Evolutionary conservation across 306 rosid genomes (phyloP), one percentile per base, ranked within the genome.

Genomic region (Malus orientalis): DNA sequence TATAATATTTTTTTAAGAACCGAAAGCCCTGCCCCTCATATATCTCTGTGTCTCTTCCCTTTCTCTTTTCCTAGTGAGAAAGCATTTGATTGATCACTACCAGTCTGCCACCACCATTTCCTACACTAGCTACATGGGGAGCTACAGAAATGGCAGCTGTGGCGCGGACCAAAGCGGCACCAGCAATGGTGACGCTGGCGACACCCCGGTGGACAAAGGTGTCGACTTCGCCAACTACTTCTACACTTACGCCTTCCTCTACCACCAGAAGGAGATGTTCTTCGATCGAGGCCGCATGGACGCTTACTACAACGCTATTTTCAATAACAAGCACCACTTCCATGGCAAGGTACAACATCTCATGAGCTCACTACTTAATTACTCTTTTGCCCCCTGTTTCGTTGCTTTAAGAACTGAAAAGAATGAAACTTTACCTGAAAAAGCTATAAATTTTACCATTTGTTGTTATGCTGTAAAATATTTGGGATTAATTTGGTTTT

Each of bases 211-310:
- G 61, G 91, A 90, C 83, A 92, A 92, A 81, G 97, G 74, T 73
- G 93, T 90, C 8, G 96, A 95, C 78, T 95, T 83, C 44, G 97
- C 99, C 0, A 70, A 92, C 13, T 95, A 95, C 84, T 95, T 95
- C 78, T 95, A 91, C 88, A 90, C 99, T 75, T 95, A 95, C 76
- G 79, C 97, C 76, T 92, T 92, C 66, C 91, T 95, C 13, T 95
- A 88, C 79, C 99, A 95, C 85, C 97, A 92, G 87, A 95, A 95
- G 85, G 97, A 95, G 83, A 95, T 89, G 99, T 97, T 92, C 73
- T 95, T 92, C 47, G 96, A 95, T 75, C 92, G 96, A 53, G 97
- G 92, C 78, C 97, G 99, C 76, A 95, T 95, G 97, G 97, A 95
- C 79, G 89, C 97, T 81, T 95, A 92, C 84, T 89, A 76, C 86